Conservation (phyloP, 1,139 yeast genomes). For the Meyerozyma smithsonii region DNA sequence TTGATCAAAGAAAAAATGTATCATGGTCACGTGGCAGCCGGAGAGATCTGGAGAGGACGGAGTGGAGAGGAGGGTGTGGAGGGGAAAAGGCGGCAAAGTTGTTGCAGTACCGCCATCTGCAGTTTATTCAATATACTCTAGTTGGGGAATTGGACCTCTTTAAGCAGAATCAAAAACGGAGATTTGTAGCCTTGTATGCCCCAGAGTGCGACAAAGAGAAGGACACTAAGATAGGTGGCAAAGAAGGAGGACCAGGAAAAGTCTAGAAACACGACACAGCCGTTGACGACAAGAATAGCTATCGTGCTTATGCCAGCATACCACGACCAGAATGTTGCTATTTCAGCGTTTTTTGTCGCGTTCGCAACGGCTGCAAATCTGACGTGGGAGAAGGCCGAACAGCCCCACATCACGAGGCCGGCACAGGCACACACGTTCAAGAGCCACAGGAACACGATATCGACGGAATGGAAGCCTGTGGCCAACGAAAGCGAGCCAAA, state of each 20-base stretch:
- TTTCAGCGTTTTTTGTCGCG: background rate
- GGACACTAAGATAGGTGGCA: background rate
- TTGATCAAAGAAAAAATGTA: background rate
- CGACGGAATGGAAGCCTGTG: constrained; percentile 12
- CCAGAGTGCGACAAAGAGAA: background rate
- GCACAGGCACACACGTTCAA: constrained; percentile 20
- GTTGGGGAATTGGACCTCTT: background rate
- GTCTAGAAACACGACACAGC: background rate
- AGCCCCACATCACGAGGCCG: constrained; percentile 23
- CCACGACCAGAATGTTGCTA: background rate
- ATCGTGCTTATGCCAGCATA: background rate
- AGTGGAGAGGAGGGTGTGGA: background rate
- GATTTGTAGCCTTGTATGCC: background rate
- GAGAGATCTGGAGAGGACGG: no score
- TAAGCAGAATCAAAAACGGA: background rate
- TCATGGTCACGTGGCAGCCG: background rate
- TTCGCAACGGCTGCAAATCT: constrained; percentile 6
- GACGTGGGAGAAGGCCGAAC: constrained; percentile 6
- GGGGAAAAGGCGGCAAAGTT: background rate
- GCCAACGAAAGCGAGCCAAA: constrained; percentile 16
- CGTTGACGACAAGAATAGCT: background rate
- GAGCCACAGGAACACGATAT: constrained; percentile 14
- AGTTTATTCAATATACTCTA: background rate
- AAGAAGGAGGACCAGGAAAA: background rate
- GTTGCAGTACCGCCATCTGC: no score